phyloP scores from a whole-genome alignment of 2,329 filamentous ascomycete species.

The Pyrenophora graminea region DNA sequence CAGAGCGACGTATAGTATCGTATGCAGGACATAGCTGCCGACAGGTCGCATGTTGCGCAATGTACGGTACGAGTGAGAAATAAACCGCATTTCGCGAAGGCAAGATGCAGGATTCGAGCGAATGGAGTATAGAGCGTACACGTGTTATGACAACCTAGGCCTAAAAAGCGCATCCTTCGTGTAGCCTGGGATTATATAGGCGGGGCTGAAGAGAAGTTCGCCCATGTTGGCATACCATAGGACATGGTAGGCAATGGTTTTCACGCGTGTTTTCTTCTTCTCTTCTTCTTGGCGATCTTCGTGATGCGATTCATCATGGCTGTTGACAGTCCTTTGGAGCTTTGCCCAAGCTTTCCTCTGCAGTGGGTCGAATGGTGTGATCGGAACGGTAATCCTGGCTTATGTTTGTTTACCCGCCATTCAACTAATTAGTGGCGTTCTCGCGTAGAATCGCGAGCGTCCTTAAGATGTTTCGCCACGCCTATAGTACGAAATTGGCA shows the following conservation, averaged over 20 bases:
- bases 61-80: no score
- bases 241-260: no score
- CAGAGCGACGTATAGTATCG: no score
- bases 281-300: no score
- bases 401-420: neutral
- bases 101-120: neutral
- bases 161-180: neutral
- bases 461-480: neutral
- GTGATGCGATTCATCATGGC: no score
- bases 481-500: neutral
- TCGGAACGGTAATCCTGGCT: neutral
- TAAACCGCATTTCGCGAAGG: no score
- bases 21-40: no score
- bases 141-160: neutral
- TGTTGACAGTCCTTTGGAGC: no score
- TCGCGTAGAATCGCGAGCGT: neutral
- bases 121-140: neutral
- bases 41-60: no score
- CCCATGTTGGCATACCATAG: no score
- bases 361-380: neutral
- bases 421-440: neutral
- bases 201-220: neutral
- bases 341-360: no score
- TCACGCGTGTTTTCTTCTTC: no score
- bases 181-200: neutral